Base-by-base conservation (phyloP, 2,329 filamentous ascomycete genomes). In the Pseudogymnoascus sp. region DNA sequence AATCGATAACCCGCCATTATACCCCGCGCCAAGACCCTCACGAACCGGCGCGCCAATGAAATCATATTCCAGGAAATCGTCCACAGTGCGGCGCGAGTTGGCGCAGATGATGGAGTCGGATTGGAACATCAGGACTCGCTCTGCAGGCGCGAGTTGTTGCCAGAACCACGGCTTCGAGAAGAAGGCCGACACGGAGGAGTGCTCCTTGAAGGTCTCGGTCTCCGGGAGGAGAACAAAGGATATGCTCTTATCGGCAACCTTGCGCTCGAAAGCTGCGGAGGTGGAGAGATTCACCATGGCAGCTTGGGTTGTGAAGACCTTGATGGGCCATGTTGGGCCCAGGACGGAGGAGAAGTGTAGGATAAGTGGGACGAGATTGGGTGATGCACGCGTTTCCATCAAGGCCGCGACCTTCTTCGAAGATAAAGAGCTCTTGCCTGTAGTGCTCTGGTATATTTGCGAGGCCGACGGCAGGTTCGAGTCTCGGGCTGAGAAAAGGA, bases 271-370 rank as follows among this genome's bases (percentile, higher is more conserved):
- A 9, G 75, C 64, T 1, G 73, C 70, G 3, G 73, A 74, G 65
- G 65, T 33, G 67, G 62, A 22, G 59, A 61, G 30, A 38, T 58
- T 37, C 15, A 7, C 25, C 15, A 58, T 38, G 43, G 25, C 20
- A 3, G 30, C 39, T n/a, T 50, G 20, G 22, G 6, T 69, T 66
- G 77, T 78, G 64, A 75, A 76, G 41, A 78, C 72, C 20, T 78
- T 69, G 38, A 79, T 72, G 4, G 76, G 76, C 76, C 77, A 79
- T 8, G 65, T 64, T 8, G 76, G 75, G 1, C 76, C 77, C 4
- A 79, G 73, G 9, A 76, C 71, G 41, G 67, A 68, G 38, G 70
- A 66, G 63, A 74, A 76, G 61, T 76, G 74, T 12, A 76, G 66
- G 38, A 76, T 70, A n/a, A 75, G 64, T 7, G 74, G 74, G 30